These are phyloP conservation scores for Exophiala calicioides DNA, from an alignment of 2,329 filamentous ascomycete genomes.

Conservation along the genomic window DNA sequence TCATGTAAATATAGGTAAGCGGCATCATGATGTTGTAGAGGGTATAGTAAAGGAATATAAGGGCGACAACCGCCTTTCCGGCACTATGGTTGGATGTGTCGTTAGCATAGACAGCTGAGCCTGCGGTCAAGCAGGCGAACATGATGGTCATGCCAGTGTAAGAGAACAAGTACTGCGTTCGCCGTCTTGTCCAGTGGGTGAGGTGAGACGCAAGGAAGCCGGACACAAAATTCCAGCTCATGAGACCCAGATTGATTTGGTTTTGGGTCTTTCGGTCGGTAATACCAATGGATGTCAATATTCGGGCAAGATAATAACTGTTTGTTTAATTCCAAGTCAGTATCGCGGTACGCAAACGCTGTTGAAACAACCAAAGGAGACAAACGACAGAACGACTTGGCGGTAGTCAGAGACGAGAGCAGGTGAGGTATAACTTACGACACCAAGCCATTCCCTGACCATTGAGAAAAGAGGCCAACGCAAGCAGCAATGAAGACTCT, in stretches of 20 bases:
- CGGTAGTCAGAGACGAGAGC: constrained; percentile 42
- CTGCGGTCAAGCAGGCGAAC: constrained; percentile 21
- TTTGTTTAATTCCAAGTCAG: no score
- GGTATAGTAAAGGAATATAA: constrained; percentile 47
- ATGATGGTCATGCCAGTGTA: constrained; percentile 19
- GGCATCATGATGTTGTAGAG: constrained; percentile 39
- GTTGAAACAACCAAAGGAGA: no score
- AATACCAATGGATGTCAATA: constrained; percentile 42
- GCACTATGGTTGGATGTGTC: constrained; percentile 15
- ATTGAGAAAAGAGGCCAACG: constrained; percentile 59
- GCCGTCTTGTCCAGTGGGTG: constrained; percentile 11
- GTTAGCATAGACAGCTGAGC: constrained; percentile 19
- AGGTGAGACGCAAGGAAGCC: constrained; percentile 40
- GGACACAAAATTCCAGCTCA: constrained; percentile 41
- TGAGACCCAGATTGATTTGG: constrained; percentile 41
- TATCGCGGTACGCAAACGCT: no score
- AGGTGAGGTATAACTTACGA: no score
- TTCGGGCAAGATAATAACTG: constrained; percentile 42
- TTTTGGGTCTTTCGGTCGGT: constrained; percentile 39
- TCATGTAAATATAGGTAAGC: constrained; percentile 19
- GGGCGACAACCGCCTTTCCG: constrained; percentile 39
- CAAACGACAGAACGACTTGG: constrained; percentile 41
- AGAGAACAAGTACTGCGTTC: constrained; percentile 17
- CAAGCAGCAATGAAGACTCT: constrained; percentile 56
- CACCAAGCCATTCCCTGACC: constrained; percentile 58